Conservation (phyloP, 129 eudicot species). For the Rutidosis leptorrhynchoides region DNA sequence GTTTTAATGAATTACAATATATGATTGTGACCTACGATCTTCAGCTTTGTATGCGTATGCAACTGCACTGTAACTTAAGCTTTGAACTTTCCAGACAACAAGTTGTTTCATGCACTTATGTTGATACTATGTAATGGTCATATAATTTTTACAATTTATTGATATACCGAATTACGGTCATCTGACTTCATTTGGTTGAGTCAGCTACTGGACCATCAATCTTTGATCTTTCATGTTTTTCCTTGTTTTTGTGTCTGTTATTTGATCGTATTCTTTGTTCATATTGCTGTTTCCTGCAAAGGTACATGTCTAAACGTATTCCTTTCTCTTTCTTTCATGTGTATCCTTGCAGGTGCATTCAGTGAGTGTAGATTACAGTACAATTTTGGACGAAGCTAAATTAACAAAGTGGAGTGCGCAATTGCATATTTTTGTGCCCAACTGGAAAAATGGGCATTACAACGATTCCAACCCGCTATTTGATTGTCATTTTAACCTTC, state of each 20-base stretch:
- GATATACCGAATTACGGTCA: no score
- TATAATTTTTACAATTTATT: no score
- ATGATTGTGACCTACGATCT: no score
- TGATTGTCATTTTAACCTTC: conserved; percentile 85
- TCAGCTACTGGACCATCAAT: no score
- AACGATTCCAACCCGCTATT: conserved; percentile 64
- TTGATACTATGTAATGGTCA: no score
- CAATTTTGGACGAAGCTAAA: conserved; percentile 1
- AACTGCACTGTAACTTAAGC: conserved; percentile 1
- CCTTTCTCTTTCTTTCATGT: neutral
- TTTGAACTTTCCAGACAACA: conserved; percentile 5
- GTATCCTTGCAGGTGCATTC: conserved; percentile 25
- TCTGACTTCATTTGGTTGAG: no score
- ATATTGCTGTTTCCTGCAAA: neutral
- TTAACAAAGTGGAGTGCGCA: conserved; percentile 13
- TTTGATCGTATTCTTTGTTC: neutral
- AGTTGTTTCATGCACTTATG: neutral
- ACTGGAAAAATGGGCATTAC: conserved; percentile 40
- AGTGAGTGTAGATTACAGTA: conserved; percentile 7
- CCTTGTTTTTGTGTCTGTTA: neutral
- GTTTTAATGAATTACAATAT: no score
- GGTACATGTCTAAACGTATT: neutral
- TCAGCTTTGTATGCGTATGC: neutral
- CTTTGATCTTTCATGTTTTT: no score
- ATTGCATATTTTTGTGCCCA: conserved; percentile 1